Conservation (phyloP, 2,329 filamentous ascomycete species). For the Dothideomycetidae sp. region DNA sequence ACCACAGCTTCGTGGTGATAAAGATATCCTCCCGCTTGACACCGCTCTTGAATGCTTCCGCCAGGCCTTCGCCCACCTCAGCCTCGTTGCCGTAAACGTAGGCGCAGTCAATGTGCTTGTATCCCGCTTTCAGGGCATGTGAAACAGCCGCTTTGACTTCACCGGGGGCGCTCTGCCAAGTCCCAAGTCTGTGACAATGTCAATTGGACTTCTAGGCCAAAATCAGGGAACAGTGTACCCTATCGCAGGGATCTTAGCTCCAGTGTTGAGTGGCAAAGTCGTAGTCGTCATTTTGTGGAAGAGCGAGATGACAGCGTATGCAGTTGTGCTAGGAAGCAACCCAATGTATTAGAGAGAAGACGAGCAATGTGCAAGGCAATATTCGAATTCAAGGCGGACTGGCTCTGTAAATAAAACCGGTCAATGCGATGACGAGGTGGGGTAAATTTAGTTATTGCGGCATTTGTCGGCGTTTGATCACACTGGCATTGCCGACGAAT, state of each 20-base stretch:
- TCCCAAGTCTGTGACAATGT: conserved; percentile 18
- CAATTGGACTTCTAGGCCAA: conserved; percentile 2
- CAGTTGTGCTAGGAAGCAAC: too few relatives aligned
- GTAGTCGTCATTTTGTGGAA: conserved; percentile 18
- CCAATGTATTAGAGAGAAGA: too few relatives aligned
- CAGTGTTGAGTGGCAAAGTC: conserved; percentile 24
- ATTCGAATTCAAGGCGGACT: too few relatives aligned
- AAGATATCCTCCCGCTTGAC: conserved; percentile 66
- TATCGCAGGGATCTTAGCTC: conserved; percentile 25
- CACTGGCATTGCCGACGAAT: too few relatives aligned
- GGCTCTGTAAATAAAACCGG: too few relatives aligned
- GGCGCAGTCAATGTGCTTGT: conserved; percentile 51
- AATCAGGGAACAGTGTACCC: conserved; percentile 13
- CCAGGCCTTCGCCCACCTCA: conserved; percentile 65
- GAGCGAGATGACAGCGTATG: not conserved
- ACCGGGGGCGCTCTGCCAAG: conserved; percentile 28
- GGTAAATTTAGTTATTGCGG: too few relatives aligned
- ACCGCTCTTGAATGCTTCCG: conserved; percentile 53
- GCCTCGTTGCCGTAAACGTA: conserved; percentile 72
- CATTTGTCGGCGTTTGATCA: too few relatives aligned
- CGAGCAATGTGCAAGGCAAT: too few relatives aligned
- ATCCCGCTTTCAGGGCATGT: conserved; percentile 35
- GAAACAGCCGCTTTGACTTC: conserved; percentile 34
- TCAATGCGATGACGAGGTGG: too few relatives aligned
- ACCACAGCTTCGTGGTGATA: conserved; percentile 76